These are phyloP conservation scores for Aspergillus japonicus DNA, from an alignment of 2,329 filamentous ascomycete species.

Conservation along the genomic window DNA sequence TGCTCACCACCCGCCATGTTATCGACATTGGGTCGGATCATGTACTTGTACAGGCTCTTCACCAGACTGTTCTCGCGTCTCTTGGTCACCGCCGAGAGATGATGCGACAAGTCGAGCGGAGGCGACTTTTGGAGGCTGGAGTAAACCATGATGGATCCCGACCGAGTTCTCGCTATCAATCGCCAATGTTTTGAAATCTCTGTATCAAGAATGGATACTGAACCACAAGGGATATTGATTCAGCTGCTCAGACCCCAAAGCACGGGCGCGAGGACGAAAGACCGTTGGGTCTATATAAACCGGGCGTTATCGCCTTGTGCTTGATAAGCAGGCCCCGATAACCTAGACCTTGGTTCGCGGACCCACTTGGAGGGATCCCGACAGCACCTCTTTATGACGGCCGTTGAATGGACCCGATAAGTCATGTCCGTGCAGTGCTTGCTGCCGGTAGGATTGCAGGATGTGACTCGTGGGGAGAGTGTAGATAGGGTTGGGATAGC, in stretches of 20 bases:
- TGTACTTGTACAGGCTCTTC: constrained; percentile 86
- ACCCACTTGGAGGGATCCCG: background rate
- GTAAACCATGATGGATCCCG: constrained; percentile 2
- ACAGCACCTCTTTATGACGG: background rate
- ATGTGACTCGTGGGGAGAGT: background rate
- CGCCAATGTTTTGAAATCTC: background rate
- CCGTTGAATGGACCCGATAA: background rate
- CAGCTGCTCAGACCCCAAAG: no score
- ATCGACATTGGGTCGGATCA: constrained; percentile 61
- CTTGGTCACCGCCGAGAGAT: constrained; percentile 69
- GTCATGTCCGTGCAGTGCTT: background rate
- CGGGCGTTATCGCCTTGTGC: constrained; percentile 1
- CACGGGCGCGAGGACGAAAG: background rate
- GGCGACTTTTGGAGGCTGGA: constrained; percentile 6
- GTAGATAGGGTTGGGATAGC: background rate
- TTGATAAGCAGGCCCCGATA: constrained; percentile 4
- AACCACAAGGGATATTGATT: no score
- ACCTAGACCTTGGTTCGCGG: background rate
- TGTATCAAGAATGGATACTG: no score
- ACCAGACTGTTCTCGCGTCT: constrained; percentile 64
- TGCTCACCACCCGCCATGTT: constrained; percentile 59
- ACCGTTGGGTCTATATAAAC: background rate
- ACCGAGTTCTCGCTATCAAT: background rate
- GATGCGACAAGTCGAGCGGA: constrained; percentile 76
- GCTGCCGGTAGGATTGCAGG: background rate